These are phyloP conservation scores for Debaryomyces tyrocola DNA, from an alignment of 805 yeast species.

Conservation along the genomic window DNA sequence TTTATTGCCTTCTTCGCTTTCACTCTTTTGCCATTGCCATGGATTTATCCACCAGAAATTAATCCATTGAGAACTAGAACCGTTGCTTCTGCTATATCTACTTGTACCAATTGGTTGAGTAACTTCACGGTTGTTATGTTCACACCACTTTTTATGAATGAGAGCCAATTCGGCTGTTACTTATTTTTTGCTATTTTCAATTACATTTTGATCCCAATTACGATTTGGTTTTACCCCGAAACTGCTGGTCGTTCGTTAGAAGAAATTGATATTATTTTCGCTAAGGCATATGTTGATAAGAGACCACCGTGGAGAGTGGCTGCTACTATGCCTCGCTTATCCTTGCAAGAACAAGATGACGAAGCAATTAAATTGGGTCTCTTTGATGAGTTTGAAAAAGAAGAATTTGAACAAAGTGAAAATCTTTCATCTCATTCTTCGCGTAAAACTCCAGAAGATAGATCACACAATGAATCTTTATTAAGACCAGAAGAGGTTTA, in stretches of 20 bases:
- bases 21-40: slow-evolving; percentile 35
- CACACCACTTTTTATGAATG: slow-evolving; percentile 28
- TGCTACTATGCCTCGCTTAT: slow-evolving; percentile 51
- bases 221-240: slow-evolving; percentile 66
- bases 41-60: slow-evolving; percentile 38
- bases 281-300: slow-evolving; percentile 54
- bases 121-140: slow-evolving; percentile 40
- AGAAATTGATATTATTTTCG: slow-evolving; percentile 59
- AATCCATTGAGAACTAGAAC: slow-evolving; percentile 39
- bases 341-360: slow-evolving; percentile 49
- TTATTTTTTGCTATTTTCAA: slow-evolving; percentile 18
- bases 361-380: slow-evolving; percentile 57
- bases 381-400: slow-evolving; percentile 37
- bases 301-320: slow-evolving; percentile 59
- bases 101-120: slow-evolving; percentile 36
- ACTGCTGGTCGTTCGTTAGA: slow-evolving; percentile 74
- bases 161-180: slow-evolving; percentile 27
- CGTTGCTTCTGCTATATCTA: slow-evolving; percentile 33
- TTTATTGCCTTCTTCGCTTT: slow-evolving; percentile 29
- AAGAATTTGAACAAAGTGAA: slow-evolving; percentile 29
- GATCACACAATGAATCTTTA: slow-evolving; percentile 3
- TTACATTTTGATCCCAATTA: slow-evolving; percentile 42
- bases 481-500: slow-evolving; percentile 2
- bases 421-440: slow-evolving; percentile 19
- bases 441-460: slow-evolving; percentile 6